phyloP scores from a whole-genome alignment of 2,329 filamentous ascomycete species.

The Diaporthe caulivora region DNA sequence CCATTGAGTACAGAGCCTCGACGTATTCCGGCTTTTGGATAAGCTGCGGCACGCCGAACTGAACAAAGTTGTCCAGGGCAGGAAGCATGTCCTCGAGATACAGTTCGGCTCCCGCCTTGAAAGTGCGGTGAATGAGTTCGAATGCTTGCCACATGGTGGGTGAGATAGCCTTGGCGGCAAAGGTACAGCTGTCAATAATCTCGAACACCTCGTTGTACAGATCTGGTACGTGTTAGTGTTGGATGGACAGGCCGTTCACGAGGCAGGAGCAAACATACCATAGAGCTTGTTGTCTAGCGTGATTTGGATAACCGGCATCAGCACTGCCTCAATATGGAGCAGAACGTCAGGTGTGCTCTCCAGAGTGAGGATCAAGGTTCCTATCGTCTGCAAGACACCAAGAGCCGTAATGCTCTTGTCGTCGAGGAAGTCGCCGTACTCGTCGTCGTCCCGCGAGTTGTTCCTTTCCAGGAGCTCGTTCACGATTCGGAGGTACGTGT shows the following conservation, averaged over 20 bases:
- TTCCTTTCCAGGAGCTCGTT: constrained; percentile 92
- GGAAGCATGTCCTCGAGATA: constrained; percentile 99
- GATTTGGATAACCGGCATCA: constrained; percentile 97
- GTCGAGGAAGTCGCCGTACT: constrained; percentile 91
- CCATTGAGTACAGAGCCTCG: constrained; percentile 91
- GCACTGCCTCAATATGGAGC: constrained; percentile 90
- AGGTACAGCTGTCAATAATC: constrained; percentile 99
- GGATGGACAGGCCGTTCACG: background rate
- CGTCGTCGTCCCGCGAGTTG: constrained; percentile 79
- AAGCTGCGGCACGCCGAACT: constrained; percentile 86
- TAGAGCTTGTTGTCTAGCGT: constrained; percentile 98
- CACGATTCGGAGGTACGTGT: constrained; percentile 95
- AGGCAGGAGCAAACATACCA: constrained; percentile 61
- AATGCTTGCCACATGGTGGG: constrained; percentile 99
- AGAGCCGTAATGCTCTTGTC: constrained; percentile 99
- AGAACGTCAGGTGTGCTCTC: constrained; percentile 98
- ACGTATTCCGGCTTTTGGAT: constrained; percentile 88
- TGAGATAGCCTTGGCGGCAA: constrained; percentile 95
- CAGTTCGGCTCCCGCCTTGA: constrained; percentile 96
- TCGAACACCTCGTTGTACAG: constrained; percentile 99
- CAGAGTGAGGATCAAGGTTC: constrained; percentile 93
- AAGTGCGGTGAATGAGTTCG: constrained; percentile 94
- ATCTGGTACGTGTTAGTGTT: constrained; percentile 61
- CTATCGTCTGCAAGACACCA: constrained; percentile 96
- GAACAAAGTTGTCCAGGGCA: constrained; percentile 96